phyloP scores from a whole-genome alignment of 2,329 filamentous ascomycete species.

The Hypoxylon sp. region DNA sequence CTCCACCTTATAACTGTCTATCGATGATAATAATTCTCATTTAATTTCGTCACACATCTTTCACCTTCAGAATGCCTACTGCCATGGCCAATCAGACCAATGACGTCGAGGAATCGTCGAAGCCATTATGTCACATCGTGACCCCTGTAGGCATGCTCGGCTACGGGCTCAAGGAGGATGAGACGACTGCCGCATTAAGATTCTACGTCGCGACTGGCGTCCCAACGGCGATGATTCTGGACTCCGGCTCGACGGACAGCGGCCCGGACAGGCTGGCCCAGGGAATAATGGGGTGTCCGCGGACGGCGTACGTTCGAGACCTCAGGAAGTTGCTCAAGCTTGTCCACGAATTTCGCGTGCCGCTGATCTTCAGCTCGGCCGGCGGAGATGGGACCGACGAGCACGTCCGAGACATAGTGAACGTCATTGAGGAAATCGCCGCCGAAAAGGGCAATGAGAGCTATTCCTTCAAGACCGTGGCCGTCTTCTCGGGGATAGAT shows the following conservation, averaged over 20 bases:
- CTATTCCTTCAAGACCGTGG: slow-evolving; percentile 53
- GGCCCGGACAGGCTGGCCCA: slow-evolving; percentile 58
- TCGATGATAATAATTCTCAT: neutral
- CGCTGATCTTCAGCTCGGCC: slow-evolving; percentile 59
- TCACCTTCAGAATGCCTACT: slow-evolving; percentile 21
- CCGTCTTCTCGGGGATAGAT: slow-evolving; percentile 56
- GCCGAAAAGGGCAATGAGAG: slow-evolving; percentile 45
- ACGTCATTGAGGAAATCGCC: slow-evolving; percentile 56
- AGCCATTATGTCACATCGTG: slow-evolving; percentile 56
- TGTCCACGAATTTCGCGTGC: slow-evolving; percentile 52
- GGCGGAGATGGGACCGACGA: slow-evolving; percentile 62
- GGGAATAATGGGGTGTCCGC: slow-evolving; percentile 56
- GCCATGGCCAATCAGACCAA: slow-evolving; percentile 5
- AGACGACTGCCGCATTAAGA: slow-evolving; percentile 46
- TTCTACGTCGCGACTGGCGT: slow-evolving; percentile 45
- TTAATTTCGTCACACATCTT: neutral
- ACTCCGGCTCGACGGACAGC: slow-evolving; percentile 54
- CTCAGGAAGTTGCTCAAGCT: slow-evolving; percentile 55
- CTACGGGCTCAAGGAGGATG: slow-evolving; percentile 58
- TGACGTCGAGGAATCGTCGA: slow-evolving; percentile 14
- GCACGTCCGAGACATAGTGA: slow-evolving; percentile 57
- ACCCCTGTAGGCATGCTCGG: slow-evolving; percentile 64
- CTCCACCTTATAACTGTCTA: neutral
- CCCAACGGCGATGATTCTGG: slow-evolving; percentile 53
- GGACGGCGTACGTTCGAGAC: slow-evolving; percentile 58